phyloP scores from a whole-genome alignment of 768 basidiomycete genomes.

The Tulasnella calospora region DNA sequence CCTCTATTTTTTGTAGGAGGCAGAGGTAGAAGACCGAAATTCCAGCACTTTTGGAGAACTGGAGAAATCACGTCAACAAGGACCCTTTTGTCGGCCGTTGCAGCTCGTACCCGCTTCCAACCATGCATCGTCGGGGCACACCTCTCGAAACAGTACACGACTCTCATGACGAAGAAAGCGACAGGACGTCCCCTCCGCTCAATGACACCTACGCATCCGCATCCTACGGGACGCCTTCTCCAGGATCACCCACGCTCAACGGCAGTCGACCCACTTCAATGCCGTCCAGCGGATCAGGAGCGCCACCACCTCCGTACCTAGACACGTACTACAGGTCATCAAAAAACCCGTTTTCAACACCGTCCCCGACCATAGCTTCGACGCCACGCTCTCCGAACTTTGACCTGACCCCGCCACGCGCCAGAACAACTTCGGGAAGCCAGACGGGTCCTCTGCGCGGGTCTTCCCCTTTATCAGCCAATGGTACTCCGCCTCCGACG shows the following conservation, averaged over 20 bases:
- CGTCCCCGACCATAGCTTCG: neutral
- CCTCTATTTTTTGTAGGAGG: neutral
- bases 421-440: neutral
- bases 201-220: neutral
- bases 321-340: neutral
- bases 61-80: neutral
- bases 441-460: neutral
- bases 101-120: neutral
- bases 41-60: neutral
- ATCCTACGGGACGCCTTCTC: neutral
- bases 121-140: neutral
- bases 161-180: neutral
- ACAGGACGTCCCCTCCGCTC: neutral
- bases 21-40: neutral
- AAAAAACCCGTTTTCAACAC: neutral
- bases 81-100: neutral
- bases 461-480: neutral
- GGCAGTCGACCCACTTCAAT: neutral
- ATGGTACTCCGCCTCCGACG: neutral
- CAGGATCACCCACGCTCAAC: neutral
- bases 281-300: neutral
- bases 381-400: neutral
- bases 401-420: neutral
- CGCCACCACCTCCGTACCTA: neutral
- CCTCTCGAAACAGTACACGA: neutral